Evolutionary conservation across 2,329 filamentous ascomycete genomes (phyloP), one percentile per base, ranked within the genome.

Genomic region (Talaromyces verruculosus): DNA sequence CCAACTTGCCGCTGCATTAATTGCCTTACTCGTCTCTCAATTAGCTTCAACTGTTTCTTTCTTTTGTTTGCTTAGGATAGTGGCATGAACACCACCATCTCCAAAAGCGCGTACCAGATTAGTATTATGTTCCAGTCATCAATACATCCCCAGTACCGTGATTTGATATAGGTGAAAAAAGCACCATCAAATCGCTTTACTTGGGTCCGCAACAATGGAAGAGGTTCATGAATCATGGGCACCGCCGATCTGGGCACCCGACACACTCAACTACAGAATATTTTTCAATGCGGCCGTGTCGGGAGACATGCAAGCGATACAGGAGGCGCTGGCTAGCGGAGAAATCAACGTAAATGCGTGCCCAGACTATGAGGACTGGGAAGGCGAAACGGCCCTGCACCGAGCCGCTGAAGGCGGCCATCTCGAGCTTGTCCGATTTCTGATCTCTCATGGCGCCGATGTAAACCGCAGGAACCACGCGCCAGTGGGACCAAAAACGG

Each of bases 241-340:
- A 33, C 39, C 41, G 13, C 58, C 58, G 6, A 45, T 47, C 19
- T 47, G 58, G 58, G 58, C 58, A 61, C 58, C 39, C 41, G 58
- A 63, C 47, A 53, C 61, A 3, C 33, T 35, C 33, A 35, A 35
- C 33, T 35, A 35, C 8, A 63, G 61, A 6, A 63, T n/a, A 1
- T 63, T 55, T 33, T 63, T 63, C 7, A 43, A 63, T 43, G 61
- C 61, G 7, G 15, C 33, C 7, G 35, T 63, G 33, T 63, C 33
- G 5, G 61, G 61, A 55, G 61, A 63, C 35, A 63, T 55, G 19
- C 61, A 63, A 63, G 35, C 61, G 15, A 55, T 63, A 3, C 35
- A 41, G 15, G 47, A 63, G 43, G 60, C 19, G 22, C 15, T 49
- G 5, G 11, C 10, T 28, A 62, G n/a, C 3, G 60, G 60, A 62